Evolutionary conservation across 768 basidiomycete species (phyloP).

Genomic region (Hirschioporus abietinus): DNA sequence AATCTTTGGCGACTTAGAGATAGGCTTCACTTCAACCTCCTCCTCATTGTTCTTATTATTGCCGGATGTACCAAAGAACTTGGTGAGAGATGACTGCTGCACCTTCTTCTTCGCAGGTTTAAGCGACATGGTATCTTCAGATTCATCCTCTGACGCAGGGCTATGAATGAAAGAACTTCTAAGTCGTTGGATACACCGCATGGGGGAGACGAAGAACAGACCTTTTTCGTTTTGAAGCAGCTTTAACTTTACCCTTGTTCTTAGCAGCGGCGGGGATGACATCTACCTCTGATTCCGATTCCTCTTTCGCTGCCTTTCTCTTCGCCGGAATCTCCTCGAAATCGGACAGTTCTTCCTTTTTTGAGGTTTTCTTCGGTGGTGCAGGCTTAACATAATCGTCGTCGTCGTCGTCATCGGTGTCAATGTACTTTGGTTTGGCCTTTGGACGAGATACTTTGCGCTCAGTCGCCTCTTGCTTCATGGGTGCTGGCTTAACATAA

Average conservation of each 20-base stretch:
- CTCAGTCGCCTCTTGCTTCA: conserved; percentile 41
- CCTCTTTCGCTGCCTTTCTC: conserved; percentile 40
- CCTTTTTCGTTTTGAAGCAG: conserved; percentile 64
- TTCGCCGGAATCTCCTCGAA: conserved; percentile 26
- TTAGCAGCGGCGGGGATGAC: conserved; percentile 30
- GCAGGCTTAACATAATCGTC: conserved; percentile 37
- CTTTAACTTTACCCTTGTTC: conserved; percentile 42
- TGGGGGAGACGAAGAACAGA: conserved; percentile 22
- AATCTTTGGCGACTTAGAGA: conserved; percentile 28
- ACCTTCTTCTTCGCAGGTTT: conserved; percentile 56
- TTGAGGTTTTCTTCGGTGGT: conserved; percentile 38
- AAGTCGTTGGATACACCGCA: conserved; percentile 8
- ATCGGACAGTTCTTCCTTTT: conserved; percentile 28
- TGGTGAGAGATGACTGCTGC: conserved; percentile 41
- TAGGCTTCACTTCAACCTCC: conserved; percentile 22
- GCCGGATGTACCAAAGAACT: conserved; percentile 47
- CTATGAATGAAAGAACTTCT: conserved; percentile 23
- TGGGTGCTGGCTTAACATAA: conserved; percentile 32
- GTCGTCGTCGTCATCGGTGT: conserved; percentile 44
- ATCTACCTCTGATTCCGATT: conserved; percentile 40
- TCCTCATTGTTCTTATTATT: conserved; percentile 33
- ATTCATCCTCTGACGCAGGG: conserved; percentile 33
- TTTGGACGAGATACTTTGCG: conserved; percentile 31
- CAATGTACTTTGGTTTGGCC: conserved; percentile 38
- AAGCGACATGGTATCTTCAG: conserved; percentile 31